Base-by-base conservation (phyloP, 1,284 basidiomycete genomes). In the Mrakiaceae sp. region DNA sequence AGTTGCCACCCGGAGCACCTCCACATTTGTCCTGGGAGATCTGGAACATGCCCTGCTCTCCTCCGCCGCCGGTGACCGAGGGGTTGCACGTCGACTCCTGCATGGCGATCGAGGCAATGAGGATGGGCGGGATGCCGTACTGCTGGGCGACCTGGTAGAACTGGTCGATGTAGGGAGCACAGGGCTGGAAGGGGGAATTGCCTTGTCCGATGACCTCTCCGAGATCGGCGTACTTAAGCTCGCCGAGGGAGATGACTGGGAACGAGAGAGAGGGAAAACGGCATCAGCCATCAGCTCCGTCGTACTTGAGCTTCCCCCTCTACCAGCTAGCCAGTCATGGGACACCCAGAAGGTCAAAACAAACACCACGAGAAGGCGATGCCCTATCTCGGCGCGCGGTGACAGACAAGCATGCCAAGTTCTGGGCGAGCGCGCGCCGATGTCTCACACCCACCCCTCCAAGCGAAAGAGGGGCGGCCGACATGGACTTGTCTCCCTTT, bases 21-120 rank as follows among this genome's bases (percentile, higher is more conserved):
- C 74, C 80, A 71, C 90, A 94, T 76, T 93, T 93, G 70, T 88
- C 87, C 57, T 77, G 73, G 12, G 86, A 87, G 70, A 92, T 80
- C 76, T 94, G 90, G 89, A 93, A 92, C 63, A 81, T 68, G 54
- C 90, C 91, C 70, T 87, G 84, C 73, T 92, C 90, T 62, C 88
- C 88, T 9, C 79, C 87, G 40, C 85, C 87, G 65, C 91, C 90
- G 56, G 83, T 79, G 5, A 81, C 82, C n/a, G 76, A 66, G 2
- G 85, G 81, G 69, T 87, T 83, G 78, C 91, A 94, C 57, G 80
- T 78, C 53, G 83, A 84, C 75, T 87, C 87, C 74, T 87, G 85
- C 84, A 94, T 87, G 48, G 90, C 89, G 69, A 94, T 87, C 0
- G 89, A 81, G 4, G 90, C 89, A 55, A 93, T 75, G 69, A 94